Base-by-base conservation (phyloP, 306 rosid species). In the Castanopsis chinensis region DNA sequence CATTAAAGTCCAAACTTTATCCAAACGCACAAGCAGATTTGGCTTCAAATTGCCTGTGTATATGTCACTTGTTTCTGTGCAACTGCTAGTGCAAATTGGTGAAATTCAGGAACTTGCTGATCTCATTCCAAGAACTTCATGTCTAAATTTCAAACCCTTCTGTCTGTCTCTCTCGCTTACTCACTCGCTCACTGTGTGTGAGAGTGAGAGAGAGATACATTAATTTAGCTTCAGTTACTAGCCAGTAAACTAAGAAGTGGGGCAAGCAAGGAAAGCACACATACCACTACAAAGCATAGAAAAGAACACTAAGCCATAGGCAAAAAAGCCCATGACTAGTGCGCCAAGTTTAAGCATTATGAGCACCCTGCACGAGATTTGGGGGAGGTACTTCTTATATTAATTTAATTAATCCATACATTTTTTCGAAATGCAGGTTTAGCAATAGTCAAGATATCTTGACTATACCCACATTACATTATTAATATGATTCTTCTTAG, bases 351-450 rank as follows among this genome's bases (percentile, higher is more conserved):
- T 81, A 73, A 85, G 78, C 72, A 43, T 56, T 81, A 58, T 35
- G 77, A 78, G 56, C 77, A 73, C 64, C 25, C 59, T 43, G 86
- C 87, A 78, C 90, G 79, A 59, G 53, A 78, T 59, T 80, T 69
- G 86, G 86, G 86, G 85, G 86, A 76, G 49, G 37, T 28, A 64
- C n/a, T 73, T 84, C 49, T 76, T 82, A 1, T 82, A 69, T 76
- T 74, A 76, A 75, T 76, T 11, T 83, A 55, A n/a, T 84, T 73
- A 77, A 80, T 74, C 89, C 88, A 79, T 85, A 72, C 68, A 76
- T 13, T 49, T 10, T 78, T 72, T 67, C 58, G 55, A 79, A 77
- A 69, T 56, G 83, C 77, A 76, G 80, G 76, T 58, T 58, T 58
- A 72, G 77, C 60, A 72, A 63, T 75, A 85, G 89, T 87, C 88